Conservation (phyloP, 139 green algal genomes). For the Eudorina sp. region DNA sequence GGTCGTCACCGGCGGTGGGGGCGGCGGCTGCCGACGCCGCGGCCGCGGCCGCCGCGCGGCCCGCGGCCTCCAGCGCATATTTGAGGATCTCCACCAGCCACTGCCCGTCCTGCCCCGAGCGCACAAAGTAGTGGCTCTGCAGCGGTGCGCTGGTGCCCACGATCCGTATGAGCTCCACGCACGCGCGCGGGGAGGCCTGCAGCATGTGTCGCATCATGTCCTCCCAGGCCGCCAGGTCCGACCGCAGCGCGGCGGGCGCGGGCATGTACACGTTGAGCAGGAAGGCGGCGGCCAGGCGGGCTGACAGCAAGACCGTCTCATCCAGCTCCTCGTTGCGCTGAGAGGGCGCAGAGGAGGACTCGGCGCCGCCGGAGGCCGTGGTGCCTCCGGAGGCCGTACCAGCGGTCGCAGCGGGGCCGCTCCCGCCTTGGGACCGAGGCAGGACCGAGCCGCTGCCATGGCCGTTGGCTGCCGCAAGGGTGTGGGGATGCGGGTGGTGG, state of each 20-base stretch:
- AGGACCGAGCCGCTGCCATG: neutral
- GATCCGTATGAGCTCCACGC: neutral
- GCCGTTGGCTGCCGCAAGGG: neutral
- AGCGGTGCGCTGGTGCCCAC: neutral
- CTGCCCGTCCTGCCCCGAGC: neutral
- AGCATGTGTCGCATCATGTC: slow-evolving; percentile 17
- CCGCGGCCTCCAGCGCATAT: neutral
- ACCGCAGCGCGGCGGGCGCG: slow-evolving; percentile 39
- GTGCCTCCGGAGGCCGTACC: slow-evolving; percentile 12
- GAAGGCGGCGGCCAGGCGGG: slow-evolving; percentile 57
- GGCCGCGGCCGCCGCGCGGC: neutral
- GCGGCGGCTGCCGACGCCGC: neutral
- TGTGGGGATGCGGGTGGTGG: neutral
- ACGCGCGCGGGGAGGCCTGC: slow-evolving; percentile 9
- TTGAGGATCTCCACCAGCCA: slow-evolving; percentile 14
- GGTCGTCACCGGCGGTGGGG: neutral
- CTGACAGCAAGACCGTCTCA: slow-evolving; percentile 17
- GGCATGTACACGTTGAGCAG: slow-evolving; percentile 60
- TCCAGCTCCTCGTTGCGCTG: slow-evolving; percentile 53
- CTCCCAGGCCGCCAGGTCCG: slow-evolving; percentile 24
- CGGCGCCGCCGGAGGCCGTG: neutral
- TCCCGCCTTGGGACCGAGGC: neutral
- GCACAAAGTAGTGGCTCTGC: slow-evolving; percentile 2
- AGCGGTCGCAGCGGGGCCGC: neutral
- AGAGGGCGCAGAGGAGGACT: slow-evolving; percentile 22